Percentiles rank a stretch among this genome's conserved stretches.
These are phyloP conservation scores for Calonectria hawksworthii DNA, from an alignment of 2,329 filamentous ascomycete genomes.

Conservation along the genomic window DNA sequence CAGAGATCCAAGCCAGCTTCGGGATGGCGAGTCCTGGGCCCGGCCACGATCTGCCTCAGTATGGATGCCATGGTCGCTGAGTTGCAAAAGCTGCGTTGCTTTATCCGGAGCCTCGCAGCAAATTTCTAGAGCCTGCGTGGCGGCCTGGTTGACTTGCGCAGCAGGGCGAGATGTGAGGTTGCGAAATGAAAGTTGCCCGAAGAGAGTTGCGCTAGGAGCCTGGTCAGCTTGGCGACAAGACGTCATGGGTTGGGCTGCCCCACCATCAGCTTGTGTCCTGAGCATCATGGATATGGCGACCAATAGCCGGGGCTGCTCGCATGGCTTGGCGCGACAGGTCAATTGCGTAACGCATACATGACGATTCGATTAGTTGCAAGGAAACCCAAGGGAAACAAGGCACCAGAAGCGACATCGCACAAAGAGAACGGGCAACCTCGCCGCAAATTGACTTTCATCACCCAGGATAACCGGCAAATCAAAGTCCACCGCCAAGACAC, in stretches of 20 bases:
- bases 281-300: slow-evolving; percentile 12
- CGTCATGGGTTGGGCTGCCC: slow-evolving; percentile 38
- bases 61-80: slow-evolving; percentile 74
- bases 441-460: not conserved
- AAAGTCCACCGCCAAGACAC: not conserved
- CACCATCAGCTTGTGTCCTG: slow-evolving; percentile 16
- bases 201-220: not conserved
- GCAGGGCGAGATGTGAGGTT: not conserved
- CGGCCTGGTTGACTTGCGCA: not conserved
- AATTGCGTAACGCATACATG: not conserved
- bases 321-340: not conserved
- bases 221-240: slow-evolving; percentile 31
- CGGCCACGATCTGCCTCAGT: slow-evolving; percentile 91
- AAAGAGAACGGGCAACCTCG: not conserved
- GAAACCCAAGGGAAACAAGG: not conserved
- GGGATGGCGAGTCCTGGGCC: slow-evolving; percentile 84
- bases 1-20: slow-evolving; percentile 94
- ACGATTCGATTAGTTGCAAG: not conserved
- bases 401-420: not conserved
- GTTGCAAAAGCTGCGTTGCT: not conserved
- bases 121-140: not conserved
- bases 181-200: not conserved
- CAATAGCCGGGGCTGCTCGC: not conserved
- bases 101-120: not conserved
- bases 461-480: not conserved